Conservation (phyloP, 139 green algal genomes). For the Ettlia oleoabundans region DNA sequence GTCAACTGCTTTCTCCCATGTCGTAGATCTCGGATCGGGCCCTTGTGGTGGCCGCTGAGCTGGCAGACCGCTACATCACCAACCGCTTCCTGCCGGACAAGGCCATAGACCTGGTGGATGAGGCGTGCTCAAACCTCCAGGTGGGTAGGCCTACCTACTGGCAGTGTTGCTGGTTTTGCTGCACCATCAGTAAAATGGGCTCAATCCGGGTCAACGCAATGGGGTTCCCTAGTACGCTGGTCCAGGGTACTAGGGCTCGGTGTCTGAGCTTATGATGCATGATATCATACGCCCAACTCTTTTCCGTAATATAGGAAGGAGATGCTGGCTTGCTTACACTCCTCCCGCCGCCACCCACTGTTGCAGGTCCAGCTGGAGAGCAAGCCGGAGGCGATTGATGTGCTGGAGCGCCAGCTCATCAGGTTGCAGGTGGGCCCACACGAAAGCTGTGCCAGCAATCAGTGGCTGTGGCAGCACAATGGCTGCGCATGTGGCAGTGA, state of each 20-base stretch:
- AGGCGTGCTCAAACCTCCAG: slow-evolving; percentile 72
- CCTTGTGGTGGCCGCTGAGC: slow-evolving; percentile 75
- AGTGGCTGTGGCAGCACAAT: no score
- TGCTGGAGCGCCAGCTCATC: slow-evolving; percentile 73
- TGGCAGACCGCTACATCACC: slow-evolving; percentile 78
- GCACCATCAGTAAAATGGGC: no score
- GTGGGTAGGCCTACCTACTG: background rate
- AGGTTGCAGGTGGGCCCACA: no score
- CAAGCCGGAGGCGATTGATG: slow-evolving; percentile 85
- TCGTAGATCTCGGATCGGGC: slow-evolving; percentile 72
- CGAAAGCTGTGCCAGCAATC: no score
- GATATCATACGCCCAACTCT: background rate
- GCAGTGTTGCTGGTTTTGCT: no score
- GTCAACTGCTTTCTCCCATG: background rate
- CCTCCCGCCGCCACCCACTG: background rate
- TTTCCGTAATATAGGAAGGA: background rate
- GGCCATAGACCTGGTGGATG: slow-evolving; percentile 89
- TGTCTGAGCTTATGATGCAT: no score
- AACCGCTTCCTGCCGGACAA: slow-evolving; percentile 84
- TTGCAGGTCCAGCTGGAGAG: slow-evolving; percentile 75
- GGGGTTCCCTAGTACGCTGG: no score
- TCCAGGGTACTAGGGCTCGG: no score
- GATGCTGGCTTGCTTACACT: no score
- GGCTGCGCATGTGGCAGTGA: no score
- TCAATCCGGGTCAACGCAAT: no score